Conservation (phyloP, 2,329 filamentous ascomycete species). For the Pestalotiopsis fici region DNA sequence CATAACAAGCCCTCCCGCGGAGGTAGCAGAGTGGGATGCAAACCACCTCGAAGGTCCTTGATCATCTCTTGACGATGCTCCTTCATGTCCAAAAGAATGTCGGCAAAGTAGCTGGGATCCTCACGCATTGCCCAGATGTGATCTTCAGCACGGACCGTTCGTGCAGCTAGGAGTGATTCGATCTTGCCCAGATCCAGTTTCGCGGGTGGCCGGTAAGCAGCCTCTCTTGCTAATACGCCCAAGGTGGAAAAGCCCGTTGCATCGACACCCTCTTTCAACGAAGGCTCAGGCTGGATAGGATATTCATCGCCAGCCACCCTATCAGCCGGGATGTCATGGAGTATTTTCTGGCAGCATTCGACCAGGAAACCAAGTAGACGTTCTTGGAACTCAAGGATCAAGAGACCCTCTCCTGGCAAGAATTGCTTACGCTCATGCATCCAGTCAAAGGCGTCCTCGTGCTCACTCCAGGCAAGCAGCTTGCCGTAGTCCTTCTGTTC, state of each 20-base stretch:
- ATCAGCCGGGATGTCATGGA: slow-evolving; percentile 48
- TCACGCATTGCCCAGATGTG: slow-evolving; percentile 58
- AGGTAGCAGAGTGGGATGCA: background rate
- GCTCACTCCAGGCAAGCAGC: slow-evolving; percentile 34
- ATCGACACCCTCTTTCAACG: slow-evolving; percentile 27
- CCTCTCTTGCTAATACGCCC: slow-evolving; percentile 43
- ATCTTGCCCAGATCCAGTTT: slow-evolving; percentile 46
- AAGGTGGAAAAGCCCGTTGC: slow-evolving; percentile 36
- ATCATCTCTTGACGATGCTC: background rate
- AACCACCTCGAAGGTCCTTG: background rate
- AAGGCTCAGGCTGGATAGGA: slow-evolving; percentile 39
- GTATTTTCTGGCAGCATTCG: slow-evolving; percentile 43
- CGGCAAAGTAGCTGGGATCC: slow-evolving; percentile 58
- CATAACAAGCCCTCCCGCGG: background rate
- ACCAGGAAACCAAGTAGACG: slow-evolving; percentile 49
- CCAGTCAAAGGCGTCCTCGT: slow-evolving; percentile 36
- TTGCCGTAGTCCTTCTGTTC: slow-evolving; percentile 34
- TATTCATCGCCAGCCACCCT: slow-evolving; percentile 27
- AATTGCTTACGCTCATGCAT: slow-evolving; percentile 35
- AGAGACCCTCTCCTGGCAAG: slow-evolving; percentile 46
- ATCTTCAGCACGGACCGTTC: slow-evolving; percentile 45
- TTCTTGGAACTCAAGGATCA: slow-evolving; percentile 53
- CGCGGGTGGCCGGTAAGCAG: slow-evolving; percentile 52
- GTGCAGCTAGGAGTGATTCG: slow-evolving; percentile 42
- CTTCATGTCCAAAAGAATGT: slow-evolving; percentile 35